Evolutionary conservation across 805 yeast species (phyloP), one percentile per base, ranked within the genome.

Genomic region (Sugiyamaella qingdaonensis): DNA sequence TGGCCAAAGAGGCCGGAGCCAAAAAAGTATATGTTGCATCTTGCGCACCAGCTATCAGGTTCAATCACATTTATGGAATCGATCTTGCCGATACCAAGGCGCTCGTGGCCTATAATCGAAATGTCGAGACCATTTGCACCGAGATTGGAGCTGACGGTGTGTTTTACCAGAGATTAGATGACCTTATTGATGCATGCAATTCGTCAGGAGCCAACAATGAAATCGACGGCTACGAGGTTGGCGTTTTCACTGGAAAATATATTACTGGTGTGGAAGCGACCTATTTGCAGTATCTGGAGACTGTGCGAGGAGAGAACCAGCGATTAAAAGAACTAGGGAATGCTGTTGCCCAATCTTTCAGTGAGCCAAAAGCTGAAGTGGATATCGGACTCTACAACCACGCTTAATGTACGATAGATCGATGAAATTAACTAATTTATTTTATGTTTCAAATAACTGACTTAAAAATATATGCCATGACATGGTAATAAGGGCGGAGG

Each of bases 1-100:
- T 94, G 99, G 99, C 99, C n/a, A 80, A 86, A 62, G 99, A 94
- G 70, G 96, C 98, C 4, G 99, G 99, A 54, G 99, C 99, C 44
- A 84, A 80, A 56, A 85, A 83, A 62, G 99, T 94, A n/a, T 92
- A 81, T 68, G 86, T 94, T 69, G 99, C 99, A 0, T 88, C 96
- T 24, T 94, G 97, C 66, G 95, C 99, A 13, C 99, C 99, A 29
- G 95, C 97, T n/a, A 94, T 94, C 64, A 82, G 99, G 70, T 82
- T 76, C 72, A 94, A 94, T 73, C 99, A 94, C 68, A 89, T 94
- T 54, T 94, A 94, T 69, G 99, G 99, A 68, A 94, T 94, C 60
- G 99, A 94, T 73, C 79, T 94, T 57, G 98, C 99, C 29, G 98
- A 94, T 66, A 88, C 92, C 47, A 87, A 82, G 69, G 96, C 96